Evolutionary conservation across 192 early-diverging fungal genomes (phyloP).

Genomic region (Podila verticillata): DNA sequence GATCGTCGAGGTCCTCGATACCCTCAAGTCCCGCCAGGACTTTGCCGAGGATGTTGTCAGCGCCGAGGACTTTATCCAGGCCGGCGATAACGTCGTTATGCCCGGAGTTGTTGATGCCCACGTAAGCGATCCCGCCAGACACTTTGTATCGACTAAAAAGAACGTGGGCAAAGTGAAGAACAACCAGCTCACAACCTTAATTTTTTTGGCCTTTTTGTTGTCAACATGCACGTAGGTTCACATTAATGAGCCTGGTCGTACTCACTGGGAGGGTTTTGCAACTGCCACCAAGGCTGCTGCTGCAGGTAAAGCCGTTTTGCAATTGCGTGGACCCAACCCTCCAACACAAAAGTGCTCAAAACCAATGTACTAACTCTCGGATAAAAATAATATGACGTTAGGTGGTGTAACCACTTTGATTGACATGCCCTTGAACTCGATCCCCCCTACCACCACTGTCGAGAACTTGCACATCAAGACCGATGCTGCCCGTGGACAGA

Average conservation of each 20-base stretch:
- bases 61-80: slow-evolving; percentile 57
- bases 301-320: slow-evolving; percentile 56
- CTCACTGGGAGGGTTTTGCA: slow-evolving; percentile 86
- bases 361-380: not conserved
- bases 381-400: slow-evolving; percentile 6
- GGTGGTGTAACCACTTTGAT: slow-evolving; percentile 83
- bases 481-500: slow-evolving; percentile 71
- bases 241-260: slow-evolving; percentile 87
- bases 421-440: slow-evolving; percentile 89
- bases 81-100: slow-evolving; percentile 70
- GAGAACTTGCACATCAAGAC: slow-evolving; percentile 72
- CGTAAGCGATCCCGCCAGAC: not conserved
- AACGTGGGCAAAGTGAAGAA: not conserved
- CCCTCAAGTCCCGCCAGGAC: slow-evolving; percentile 27
- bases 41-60: slow-evolving; percentile 49
- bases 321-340: no score
- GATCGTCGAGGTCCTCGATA: slow-evolving; percentile 56
- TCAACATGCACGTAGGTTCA: slow-evolving; percentile 62
- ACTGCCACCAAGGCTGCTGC: slow-evolving; percentile 84
- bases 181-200: not conserved
- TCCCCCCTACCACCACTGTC: slow-evolving; percentile 84
- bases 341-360: no score
- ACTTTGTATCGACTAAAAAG: slow-evolving; percentile 14
- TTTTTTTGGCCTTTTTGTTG: slow-evolving; percentile 14
- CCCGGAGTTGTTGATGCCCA: slow-evolving; percentile 82